Evolutionary conservation across 2,329 filamentous ascomycete genomes (phyloP).

Genomic region (Xylaria arbuscula): DNA sequence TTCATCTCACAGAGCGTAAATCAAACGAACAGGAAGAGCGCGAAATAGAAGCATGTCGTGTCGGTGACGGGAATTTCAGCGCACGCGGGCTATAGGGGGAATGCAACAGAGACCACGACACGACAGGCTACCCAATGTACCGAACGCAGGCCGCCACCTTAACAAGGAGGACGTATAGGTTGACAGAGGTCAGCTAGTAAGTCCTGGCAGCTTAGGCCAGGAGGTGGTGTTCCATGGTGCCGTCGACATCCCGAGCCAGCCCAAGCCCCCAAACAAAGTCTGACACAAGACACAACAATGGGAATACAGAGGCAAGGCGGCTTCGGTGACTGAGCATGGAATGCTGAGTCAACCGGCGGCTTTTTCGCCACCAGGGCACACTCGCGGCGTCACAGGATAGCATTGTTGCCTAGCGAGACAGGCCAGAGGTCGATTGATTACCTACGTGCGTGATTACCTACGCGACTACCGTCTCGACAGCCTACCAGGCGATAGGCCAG

Average conservation of each 20-base stretch:
- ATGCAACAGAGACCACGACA: conserved; percentile 7
- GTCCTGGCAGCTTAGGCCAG: no score
- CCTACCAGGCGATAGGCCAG: not conserved
- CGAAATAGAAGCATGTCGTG: not conserved
- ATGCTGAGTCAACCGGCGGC: not conserved
- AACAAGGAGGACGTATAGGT: not conserved
- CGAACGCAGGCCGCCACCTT: not conserved
- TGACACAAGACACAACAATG: no score
- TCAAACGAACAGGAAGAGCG: conserved; percentile 3
- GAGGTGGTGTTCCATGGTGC: no score
- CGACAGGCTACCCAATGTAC: conserved; percentile 4
- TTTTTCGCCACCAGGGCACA: conserved; percentile 22
- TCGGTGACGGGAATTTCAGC: conserved; percentile 16
- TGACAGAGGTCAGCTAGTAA: no score
- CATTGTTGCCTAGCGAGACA: conserved; percentile 12
- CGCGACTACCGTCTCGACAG: not conserved
- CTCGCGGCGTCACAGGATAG: not conserved
- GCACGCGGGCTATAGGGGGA: not conserved
- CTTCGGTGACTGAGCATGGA: not conserved
- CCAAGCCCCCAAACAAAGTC: no score
- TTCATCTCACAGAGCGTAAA: conserved; percentile 6
- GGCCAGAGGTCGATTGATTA: not conserved
- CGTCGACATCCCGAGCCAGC: no score
- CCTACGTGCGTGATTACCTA: not conserved
- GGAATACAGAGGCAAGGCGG: conserved; percentile 4